Evolutionary conservation across 768 basidiomycete genomes (phyloP).

Genomic region (Amanita rubescens): DNA sequence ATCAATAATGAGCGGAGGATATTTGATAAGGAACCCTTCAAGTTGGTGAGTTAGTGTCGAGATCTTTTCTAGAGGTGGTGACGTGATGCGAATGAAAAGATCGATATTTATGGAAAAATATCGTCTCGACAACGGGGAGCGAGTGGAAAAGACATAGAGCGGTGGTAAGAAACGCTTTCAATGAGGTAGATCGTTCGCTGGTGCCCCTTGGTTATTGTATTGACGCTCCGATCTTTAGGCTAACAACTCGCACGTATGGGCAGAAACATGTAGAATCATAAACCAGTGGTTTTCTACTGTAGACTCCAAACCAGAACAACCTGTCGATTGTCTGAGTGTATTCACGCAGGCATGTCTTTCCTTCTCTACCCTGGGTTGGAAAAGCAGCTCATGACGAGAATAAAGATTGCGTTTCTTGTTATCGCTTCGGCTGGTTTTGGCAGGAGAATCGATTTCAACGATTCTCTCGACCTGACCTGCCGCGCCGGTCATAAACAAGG

Average conservation of each 20-base stretch:
- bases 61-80: background rate
- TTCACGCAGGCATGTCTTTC: conserved; percentile 1
- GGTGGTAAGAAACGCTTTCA: too few relatives aligned
- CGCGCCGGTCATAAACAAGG: conserved; percentile 1
- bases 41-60: conserved; percentile 20
- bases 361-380: background rate
- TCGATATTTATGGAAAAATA: conserved; percentile 41
- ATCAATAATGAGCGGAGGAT: conserved; percentile 24
- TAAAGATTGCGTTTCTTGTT: conserved; percentile 25
- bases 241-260: conserved; percentile 43
- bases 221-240: conserved; percentile 21
- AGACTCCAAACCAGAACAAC: conserved; percentile 12
- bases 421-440: conserved; percentile 38
- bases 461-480: conserved; percentile 22
- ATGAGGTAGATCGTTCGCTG: too few relatives aligned
- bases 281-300: conserved; percentile 37
- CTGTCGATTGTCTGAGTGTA: background rate
- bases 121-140: conserved; percentile 33
- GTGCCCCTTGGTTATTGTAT: too few relatives aligned
- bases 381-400: background rate
- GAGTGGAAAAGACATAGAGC: conserved; percentile 16
- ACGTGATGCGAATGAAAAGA: conserved; percentile 14
- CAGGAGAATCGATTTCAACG: background rate
- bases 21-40: conserved; percentile 34
- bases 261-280: conserved; percentile 30